Evolutionary conservation across 495 filamentous ascomycete genomes (phyloP).

Genomic region (Daldinia concentrica): DNA sequence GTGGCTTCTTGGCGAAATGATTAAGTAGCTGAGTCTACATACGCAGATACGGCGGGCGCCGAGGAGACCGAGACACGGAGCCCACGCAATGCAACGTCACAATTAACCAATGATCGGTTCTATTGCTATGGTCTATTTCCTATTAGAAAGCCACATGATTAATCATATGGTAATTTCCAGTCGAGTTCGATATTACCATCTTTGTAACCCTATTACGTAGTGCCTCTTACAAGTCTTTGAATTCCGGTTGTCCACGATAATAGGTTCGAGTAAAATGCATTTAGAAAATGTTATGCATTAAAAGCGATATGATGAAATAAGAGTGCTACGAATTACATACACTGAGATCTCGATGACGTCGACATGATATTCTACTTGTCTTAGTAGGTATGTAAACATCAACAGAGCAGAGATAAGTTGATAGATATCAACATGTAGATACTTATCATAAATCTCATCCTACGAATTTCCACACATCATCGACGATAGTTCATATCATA

Average conservation of each 20-base stretch:
- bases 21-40: not conserved
- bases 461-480: not conserved
- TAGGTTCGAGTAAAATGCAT: not conserved
- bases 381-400: not conserved
- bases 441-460: too few species aligned
- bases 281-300: not conserved
- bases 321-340: too few species aligned
- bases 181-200: not conserved
- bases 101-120: not conserved
- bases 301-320: not conserved
- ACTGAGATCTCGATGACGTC: constrained; percentile 7
- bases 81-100: not conserved
- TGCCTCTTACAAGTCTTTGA: too few species aligned
- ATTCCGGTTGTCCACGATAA: not conserved
- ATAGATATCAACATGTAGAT: too few species aligned
- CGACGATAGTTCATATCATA: too few species aligned
- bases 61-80: constrained; percentile 1
- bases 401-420: not conserved
- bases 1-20: not conserved
- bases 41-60: not conserved
- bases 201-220: too few species aligned
- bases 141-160: not conserved
- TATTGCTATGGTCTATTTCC: not conserved
- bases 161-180: not conserved
- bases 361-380: not conserved